Percentiles rank a stretch among this genome's conserved stretches.
Evolutionary conservation across 805 yeast genomes (phyloP).

Genomic region (Huiozyma sinensis): DNA sequence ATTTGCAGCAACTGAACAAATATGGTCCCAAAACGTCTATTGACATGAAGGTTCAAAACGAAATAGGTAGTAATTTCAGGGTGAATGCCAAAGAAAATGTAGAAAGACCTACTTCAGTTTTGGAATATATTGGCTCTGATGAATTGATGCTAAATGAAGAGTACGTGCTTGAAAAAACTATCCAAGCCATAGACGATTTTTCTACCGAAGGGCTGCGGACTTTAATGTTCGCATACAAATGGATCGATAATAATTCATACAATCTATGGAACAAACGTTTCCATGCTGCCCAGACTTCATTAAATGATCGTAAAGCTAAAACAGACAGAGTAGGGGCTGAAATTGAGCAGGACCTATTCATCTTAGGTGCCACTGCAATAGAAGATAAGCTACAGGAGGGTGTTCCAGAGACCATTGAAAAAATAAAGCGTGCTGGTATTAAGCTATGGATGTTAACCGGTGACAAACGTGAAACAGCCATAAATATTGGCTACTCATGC

Average conservation of each 20-base stretch:
- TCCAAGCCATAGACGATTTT: constrained; percentile 86
- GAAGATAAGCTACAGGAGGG: constrained; percentile 95
- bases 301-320: constrained; percentile 51
- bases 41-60: not conserved
- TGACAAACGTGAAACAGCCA: constrained; percentile 95
- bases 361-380: constrained; percentile 91
- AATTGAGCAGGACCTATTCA: constrained; percentile 56
- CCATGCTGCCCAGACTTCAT: constrained; percentile 64
- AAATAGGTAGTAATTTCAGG: not conserved
- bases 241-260: constrained; percentile 53
- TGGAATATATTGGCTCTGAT: constrained; percentile 40
- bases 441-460: constrained; percentile 98
- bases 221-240: constrained; percentile 66
- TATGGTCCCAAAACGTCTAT: constrained; percentile 29
- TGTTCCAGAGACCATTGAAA: constrained; percentile 91
- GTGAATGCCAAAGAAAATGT: not conserved
- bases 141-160: constrained; percentile 58
- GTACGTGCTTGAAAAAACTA: constrained; percentile 67
- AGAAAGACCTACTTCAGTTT: constrained; percentile 6
- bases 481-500: constrained; percentile 93
- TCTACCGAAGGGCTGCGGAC: constrained; percentile 94
- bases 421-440: constrained; percentile 84
- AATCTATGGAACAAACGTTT: constrained; percentile 57
- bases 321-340: constrained; percentile 64
- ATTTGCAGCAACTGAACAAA: constrained; percentile 45